Evolutionary conservation across 2,329 filamentous ascomycete species (phyloP).

Genomic region (Colletotrichum sp.): DNA sequence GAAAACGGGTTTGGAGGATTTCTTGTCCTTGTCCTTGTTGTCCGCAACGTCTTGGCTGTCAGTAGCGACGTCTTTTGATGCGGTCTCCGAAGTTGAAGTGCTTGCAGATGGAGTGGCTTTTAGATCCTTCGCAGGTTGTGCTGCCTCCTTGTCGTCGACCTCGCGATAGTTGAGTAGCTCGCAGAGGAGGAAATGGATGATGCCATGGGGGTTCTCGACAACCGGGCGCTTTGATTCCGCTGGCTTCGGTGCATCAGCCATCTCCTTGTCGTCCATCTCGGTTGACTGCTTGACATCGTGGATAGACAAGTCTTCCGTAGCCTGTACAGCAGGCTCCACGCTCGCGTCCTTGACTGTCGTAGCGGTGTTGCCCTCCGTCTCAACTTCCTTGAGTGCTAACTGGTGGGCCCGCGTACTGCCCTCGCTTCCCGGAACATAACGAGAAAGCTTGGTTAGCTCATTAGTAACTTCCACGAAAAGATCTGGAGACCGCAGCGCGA

Average conservation of each 20-base stretch:
- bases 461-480: slow-evolving; percentile 88
- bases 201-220: slow-evolving; percentile 91
- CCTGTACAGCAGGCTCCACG: slow-evolving; percentile 49
- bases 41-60: slow-evolving; percentile 22
- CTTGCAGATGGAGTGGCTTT: slow-evolving; percentile 38
- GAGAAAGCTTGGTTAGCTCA: slow-evolving; percentile 77
- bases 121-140: slow-evolving; percentile 45
- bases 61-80: slow-evolving; percentile 14
- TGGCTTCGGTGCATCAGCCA: slow-evolving; percentile 68
- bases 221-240: slow-evolving; percentile 80
- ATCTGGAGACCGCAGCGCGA: slow-evolving; percentile 81
- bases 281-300: slow-evolving; percentile 65
- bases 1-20: slow-evolving; percentile 75
- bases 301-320: slow-evolving; percentile 50
- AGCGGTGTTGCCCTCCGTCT: slow-evolving; percentile 24
- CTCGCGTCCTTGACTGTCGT: slow-evolving; percentile 15
- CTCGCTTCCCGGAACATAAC: slow-evolving; percentile 54
- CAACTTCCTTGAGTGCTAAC: slow-evolving; percentile 46
- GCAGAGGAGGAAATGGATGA: slow-evolving; percentile 92
- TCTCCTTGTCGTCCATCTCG: slow-evolving; percentile 62
- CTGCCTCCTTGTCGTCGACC: slow-evolving; percentile 81
- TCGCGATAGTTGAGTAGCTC: slow-evolving; percentile 92
- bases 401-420: slow-evolving; percentile 36
- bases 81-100: not conserved
- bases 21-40: slow-evolving; percentile 58